A percentile compares a stretch with the other conserved stretches of the same genome.
Conservation (phyloP, 225 moss, liverwort and hornwort genomes). For the Sphagnum tenellum region DNA sequence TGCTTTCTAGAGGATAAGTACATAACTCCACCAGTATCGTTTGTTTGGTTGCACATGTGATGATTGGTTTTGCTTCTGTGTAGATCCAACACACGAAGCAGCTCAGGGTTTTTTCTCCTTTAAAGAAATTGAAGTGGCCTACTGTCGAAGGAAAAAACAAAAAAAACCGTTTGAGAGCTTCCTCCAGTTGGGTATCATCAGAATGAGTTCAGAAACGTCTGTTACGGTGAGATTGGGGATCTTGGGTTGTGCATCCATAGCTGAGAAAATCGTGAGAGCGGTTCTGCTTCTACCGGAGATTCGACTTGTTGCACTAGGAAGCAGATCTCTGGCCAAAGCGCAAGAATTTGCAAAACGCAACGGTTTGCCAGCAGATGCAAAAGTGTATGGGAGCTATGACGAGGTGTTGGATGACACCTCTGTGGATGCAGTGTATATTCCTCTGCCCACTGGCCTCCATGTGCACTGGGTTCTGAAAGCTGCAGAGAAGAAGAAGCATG, state of each 20-base stretch:
- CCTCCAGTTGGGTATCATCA: too few species aligned
- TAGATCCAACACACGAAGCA: too few species aligned
- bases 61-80: too few species aligned
- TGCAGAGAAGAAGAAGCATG: slow-evolving; percentile 35
- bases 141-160: too few species aligned
- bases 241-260: slow-evolving; percentile 37
- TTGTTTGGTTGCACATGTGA: too few species aligned
- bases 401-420: slow-evolving; percentile 23
- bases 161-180: too few species aligned
- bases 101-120: too few species aligned
- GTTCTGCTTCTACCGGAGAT: slow-evolving; percentile 25
- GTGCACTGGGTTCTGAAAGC: slow-evolving; percentile 46
- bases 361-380: slow-evolving; percentile 9
- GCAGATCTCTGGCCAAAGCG: slow-evolving; percentile 27
- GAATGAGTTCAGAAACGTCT: too few species aligned
- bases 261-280: slow-evolving; percentile 35
- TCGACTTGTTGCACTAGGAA: slow-evolving; percentile 22
- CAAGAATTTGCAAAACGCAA: slow-evolving; percentile 13
- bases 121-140: too few species aligned
- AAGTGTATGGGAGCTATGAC: slow-evolving; percentile 41
- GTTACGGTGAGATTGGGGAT: slow-evolving; percentile 30
- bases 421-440: slow-evolving; percentile 49
- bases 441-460: slow-evolving; percentile 36
- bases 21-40: too few species aligned
- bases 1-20: too few species aligned